Base-by-base conservation (phyloP, 2,329 filamentous ascomycete genomes). In the Claviceps digitariae region DNA sequence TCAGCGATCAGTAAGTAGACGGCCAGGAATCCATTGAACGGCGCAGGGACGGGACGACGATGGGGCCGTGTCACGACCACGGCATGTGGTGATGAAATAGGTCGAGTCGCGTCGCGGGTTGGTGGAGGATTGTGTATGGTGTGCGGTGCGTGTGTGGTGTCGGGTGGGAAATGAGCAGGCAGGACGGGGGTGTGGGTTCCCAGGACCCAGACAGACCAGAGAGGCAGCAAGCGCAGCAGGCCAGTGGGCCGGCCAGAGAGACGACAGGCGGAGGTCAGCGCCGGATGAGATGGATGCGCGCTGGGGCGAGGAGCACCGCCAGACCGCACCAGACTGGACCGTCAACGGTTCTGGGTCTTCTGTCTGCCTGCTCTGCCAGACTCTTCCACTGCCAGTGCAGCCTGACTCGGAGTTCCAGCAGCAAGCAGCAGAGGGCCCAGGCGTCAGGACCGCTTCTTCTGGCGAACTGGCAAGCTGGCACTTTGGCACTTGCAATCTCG, bases 41-140 rank as follows among this genome's bases (percentile, higher is more conserved):
- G 60, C 61, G 59, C 63, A 66, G 59, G 61, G 61, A 64, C 59
- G 61, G 61, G 58, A 73, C 72, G 65, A 63, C 74, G 65, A 71
- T 71, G 66, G 59, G 69, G 67, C 63, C 75, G 72, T 72, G 66
- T 69, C 71, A 75, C 71, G 72, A 71, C 66, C 64, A 60, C 59
- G 58, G 57, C 58, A 54, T 60, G 67, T 64, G 59, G 67, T 66
- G 68, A 67, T 68, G 66, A 62, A 62, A 63, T 61, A 57, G 57
- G 60, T 60, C 61, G 59, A 69, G 67, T 69, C 68, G 68, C 68
- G 68, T 69, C 68, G 67, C 68, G 68, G 63, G 62, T 67, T 68
- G 66, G 67, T 65, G 65, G 67, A 68, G 63, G 66, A 65, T 61
- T 60, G 57, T 60, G 48, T 56, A 56, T 56, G 56, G 53, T 53